Conservation (phyloP, 108 stramenopile species). For the Skeletonema marinoi region DNA sequence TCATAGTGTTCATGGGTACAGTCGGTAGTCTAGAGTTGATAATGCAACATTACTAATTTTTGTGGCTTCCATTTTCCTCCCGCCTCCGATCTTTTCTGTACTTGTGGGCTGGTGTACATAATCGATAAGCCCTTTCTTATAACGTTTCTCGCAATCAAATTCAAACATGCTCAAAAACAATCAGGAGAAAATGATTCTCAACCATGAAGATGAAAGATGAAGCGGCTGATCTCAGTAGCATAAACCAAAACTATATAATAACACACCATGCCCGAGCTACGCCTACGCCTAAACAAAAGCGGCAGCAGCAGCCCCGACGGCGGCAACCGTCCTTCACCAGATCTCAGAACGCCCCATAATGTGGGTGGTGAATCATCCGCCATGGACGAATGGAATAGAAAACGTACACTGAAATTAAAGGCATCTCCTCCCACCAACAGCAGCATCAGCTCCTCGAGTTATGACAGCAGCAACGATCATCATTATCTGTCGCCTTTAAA, state of each 20-base stretch:
- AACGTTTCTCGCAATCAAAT: too few species aligned
- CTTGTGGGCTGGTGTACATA: too few species aligned
- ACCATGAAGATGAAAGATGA: too few species aligned
- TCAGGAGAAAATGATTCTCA: too few species aligned
- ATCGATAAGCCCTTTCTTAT: too few species aligned
- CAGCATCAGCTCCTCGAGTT: not conserved
- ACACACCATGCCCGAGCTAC: not conserved
- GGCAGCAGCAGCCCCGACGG: not conserved
- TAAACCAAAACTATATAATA: not conserved
- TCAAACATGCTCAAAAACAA: too few species aligned
- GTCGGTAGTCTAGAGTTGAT: too few species aligned
- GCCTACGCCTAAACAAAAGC: not conserved
- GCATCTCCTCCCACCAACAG: not conserved
- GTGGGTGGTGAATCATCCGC: not conserved
- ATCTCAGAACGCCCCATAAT: not conserved
- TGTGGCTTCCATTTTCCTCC: too few species aligned
- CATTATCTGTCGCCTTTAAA: not conserved
- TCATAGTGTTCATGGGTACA: not conserved
- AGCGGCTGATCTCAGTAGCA: too few species aligned
- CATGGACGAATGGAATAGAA: not conserved
- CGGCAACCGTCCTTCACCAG: not conserved
- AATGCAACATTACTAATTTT: too few species aligned
- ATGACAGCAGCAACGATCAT: not conserved
- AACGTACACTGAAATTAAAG: constrained; percentile 1
- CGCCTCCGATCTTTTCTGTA: too few species aligned